Evolutionary conservation across 225 moss, liverwort and hornwort species (phyloP).

Genomic region (Polytrichum formosum): DNA sequence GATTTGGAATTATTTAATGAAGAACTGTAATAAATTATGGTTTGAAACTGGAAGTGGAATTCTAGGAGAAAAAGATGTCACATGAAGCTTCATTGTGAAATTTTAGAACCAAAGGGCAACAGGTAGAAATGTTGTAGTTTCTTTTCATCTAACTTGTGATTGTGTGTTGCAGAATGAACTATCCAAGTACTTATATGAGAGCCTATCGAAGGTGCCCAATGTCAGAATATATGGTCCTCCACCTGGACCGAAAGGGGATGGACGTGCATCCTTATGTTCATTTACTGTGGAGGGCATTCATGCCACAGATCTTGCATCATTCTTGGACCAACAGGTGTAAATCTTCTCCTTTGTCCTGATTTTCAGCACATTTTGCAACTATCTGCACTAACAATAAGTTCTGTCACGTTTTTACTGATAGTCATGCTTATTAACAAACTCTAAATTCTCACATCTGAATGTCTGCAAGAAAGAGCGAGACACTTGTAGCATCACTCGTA

Average conservation of each 20-base stretch:
- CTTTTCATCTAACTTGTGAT: background rate
- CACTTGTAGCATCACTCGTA: slow-evolving; percentile 1
- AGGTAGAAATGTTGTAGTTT: too few species aligned
- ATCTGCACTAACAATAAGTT: too few species aligned
- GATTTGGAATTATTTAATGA: too few species aligned
- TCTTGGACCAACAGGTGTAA: slow-evolving; percentile 72
- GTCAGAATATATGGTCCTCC: slow-evolving; percentile 68
- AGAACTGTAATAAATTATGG: too few species aligned
- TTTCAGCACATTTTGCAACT: too few species aligned
- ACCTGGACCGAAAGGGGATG: slow-evolving; percentile 42
- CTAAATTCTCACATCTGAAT: background rate
- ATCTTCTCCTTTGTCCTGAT: slow-evolving; percentile 1
- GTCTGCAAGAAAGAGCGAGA: background rate
- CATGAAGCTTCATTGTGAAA: background rate
- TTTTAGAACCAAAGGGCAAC: too few species aligned
- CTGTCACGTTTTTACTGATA: too few species aligned
- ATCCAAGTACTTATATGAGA: slow-evolving; percentile 68
- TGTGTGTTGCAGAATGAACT: slow-evolving; percentile 62
- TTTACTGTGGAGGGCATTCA: slow-evolving; percentile 71
- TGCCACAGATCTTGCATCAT: slow-evolving; percentile 64
- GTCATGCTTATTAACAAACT: too few species aligned
- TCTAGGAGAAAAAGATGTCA: background rate
- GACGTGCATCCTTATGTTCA: slow-evolving; percentile 58
- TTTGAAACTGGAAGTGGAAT: too few species aligned
- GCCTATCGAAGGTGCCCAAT: slow-evolving; percentile 46